Evolutionary conservation across 2,329 filamentous ascomycete species (phyloP), one percentile per base, ranked within the genome.

Genomic region (Gaeumannomyces sp.): DNA sequence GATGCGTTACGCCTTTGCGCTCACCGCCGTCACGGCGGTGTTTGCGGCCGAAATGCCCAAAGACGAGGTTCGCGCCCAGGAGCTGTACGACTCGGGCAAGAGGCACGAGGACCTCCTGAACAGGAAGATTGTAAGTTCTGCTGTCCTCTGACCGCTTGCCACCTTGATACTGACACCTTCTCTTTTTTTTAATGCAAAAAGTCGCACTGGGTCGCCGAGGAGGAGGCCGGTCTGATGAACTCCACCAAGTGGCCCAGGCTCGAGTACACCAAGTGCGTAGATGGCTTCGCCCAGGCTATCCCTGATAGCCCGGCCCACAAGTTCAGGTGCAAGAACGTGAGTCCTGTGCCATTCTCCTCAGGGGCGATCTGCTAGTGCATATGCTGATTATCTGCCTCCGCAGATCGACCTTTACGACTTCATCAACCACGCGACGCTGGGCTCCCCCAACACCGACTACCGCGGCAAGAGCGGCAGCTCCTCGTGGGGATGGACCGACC

Each of bases 401-500:
- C 16, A 19, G 38, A 60, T 64, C 29, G 63, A 64, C 59, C 63
- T 64, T n/a, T 64, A 64, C 59, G 63, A 64, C 29, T 64, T 64
- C 59, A 64, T 61, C 59, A 64, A 60, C 45, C 63, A 64, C 50
- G 63, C 63, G 22, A 61, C 59, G 13, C 63, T 64, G 0, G 63
- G 63, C 16, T 64, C 62, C 2, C 62, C 62, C 56, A 64, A 64
- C 25, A 45, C 28, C 45, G 63, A 61, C 63, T 60, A 56, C 38
- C 35, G 58, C 14, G 38, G 59, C 16, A 56, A 35, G 29, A 56
- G 35, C 8, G 63, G 63, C 27, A 56, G 35, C 45, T 56, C 45
- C 4, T 64, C 63, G 1, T 64, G 63, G 63, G 83, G 83, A 4
- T 84, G 83, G 82, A 83, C 80, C 0, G 79, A 81, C 25, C 73